phyloP scores from a whole-genome alignment of 1,139 yeast genomes.

The Candida sanyaensis region DNA sequence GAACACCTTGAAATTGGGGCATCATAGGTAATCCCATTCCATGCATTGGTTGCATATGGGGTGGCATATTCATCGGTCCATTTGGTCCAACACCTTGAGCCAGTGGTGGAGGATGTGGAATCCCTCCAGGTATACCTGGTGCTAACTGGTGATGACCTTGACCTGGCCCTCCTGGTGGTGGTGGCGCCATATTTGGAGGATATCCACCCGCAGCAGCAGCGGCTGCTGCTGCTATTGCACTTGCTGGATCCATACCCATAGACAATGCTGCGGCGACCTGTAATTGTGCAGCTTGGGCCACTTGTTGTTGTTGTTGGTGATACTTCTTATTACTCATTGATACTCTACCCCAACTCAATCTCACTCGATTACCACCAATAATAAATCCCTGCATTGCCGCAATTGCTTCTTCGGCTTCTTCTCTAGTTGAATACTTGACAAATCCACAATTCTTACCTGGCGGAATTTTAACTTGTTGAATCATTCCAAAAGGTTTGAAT shows the following conservation, averaged over 20 bases:
- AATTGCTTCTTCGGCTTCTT: conserved; percentile 88
- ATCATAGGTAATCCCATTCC: conserved; percentile 16
- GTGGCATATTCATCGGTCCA: conserved; percentile 8
- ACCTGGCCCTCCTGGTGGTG: conserved; percentile 9
- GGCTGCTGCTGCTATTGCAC: conserved; percentile 28
- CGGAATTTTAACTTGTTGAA: conserved; percentile 85
- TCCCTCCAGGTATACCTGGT: neutral
- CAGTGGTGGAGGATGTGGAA: neutral
- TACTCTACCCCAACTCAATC: conserved; percentile 87
- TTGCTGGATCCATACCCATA: conserved; percentile 39
- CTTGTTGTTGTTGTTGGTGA: conserved; percentile 37
- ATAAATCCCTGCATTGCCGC: conserved; percentile 92
- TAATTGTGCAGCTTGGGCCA: conserved; percentile 32
- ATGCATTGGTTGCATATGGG: conserved; percentile 8
- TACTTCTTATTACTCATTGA: conserved; percentile 34
- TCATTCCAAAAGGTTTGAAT: conserved; percentile 83
- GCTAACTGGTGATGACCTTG: conserved; percentile 6
- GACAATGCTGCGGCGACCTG: conserved; percentile 39
- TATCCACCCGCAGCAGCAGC: conserved; percentile 25
- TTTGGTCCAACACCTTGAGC: conserved; percentile 5
- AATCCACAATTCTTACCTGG: conserved; percentile 94
- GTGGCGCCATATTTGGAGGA: conserved; percentile 14
- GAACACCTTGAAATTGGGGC: conserved; percentile 9
- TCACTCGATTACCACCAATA: conserved; percentile 80
- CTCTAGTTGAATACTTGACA: conserved; percentile 76